Base-by-base conservation (phyloP, 768 basidiomycete species). In the Phaffia australis region DNA sequence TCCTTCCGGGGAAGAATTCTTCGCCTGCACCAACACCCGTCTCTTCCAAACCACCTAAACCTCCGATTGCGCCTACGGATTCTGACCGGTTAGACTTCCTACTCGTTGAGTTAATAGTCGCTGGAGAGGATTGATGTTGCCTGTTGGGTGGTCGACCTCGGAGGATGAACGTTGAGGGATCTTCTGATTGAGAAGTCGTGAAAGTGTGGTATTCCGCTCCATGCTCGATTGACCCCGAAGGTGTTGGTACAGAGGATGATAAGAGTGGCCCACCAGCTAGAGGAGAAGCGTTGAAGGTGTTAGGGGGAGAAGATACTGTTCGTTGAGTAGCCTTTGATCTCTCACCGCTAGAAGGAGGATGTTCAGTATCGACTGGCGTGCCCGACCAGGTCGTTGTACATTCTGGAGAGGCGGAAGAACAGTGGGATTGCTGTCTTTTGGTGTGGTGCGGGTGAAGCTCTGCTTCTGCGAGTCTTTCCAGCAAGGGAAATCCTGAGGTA, bases 401-500 rank as follows among this genome's bases (percentile, higher is more conserved):
- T 25, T 27, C 47, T 49, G 47, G 46, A 49, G 35, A 46, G 46
- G 14, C 14, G 21, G 8, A 18, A 46, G 21, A 18, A 6, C 7
- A n/a, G 19, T 35, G 42, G 23, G 35, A 11, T 5, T 42, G 35
- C 11, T 42, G 35, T 42, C 35, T 47, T 46, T 49, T 56, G 11
- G 67, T 59, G 6, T 49, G 47, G 15, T 56, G 67, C 19, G 59
- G 59, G 23, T 69, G 54, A 3, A 62, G 67, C 70, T 86, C 85
- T 47, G 83, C 81, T 73, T 90, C 89, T 32, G 89, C 83, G 30
- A 95, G 79, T 9, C 89, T 77, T 74, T 93, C 88, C 30, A 93
- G 82, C 4, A 94, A 82, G 6, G 92, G 92, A 0, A 94, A 81
- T 29, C 92, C 91, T 3, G 90, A 93, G 0, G 89, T 89, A 72